phyloP scores from a whole-genome alignment of 2,329 filamentous ascomycete species.

The Colletotrichum phormii region DNA sequence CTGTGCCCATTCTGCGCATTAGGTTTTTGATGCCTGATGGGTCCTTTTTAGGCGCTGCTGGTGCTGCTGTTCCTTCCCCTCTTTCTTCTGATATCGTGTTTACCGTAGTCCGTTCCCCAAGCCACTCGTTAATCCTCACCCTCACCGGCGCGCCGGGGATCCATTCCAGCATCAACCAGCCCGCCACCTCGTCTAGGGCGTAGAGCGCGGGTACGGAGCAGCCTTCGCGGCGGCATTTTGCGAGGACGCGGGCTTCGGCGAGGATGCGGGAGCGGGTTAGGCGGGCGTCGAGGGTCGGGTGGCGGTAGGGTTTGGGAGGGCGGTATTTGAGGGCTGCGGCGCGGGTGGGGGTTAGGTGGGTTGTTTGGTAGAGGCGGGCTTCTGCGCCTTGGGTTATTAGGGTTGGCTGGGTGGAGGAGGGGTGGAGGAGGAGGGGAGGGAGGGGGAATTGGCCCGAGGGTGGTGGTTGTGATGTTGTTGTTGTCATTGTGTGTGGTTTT shows the following conservation, averaged over 20 bases:
- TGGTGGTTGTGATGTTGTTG: background rate
- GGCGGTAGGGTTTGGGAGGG: conserved; percentile 90
- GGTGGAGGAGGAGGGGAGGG: conserved; percentile 73
- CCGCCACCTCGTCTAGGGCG: conserved; percentile 70
- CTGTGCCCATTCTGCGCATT: conserved; percentile 76
- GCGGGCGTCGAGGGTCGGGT: conserved; percentile 87
- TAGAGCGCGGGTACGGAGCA: conserved; percentile 86
- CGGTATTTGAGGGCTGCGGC: conserved; percentile 91
- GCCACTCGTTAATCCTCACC: conserved; percentile 75
- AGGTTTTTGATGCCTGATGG: conserved; percentile 68
- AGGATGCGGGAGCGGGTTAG: conserved; percentile 89
- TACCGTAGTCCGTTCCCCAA: conserved; percentile 50
- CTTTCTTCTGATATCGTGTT: conserved; percentile 39
- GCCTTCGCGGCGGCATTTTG: conserved; percentile 81
- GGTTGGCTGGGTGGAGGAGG: conserved; percentile 67
- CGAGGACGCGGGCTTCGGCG: conserved; percentile 87
- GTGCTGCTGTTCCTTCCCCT: background rate
- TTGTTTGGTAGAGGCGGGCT: conserved; percentile 90
- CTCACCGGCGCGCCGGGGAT: conserved; percentile 79
- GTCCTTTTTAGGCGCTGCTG: conserved; percentile 38
- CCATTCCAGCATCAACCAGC: conserved; percentile 90
- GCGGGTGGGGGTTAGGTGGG: conserved; percentile 75
- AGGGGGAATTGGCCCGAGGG: conserved; percentile 58
- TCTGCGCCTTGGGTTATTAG: conserved; percentile 96
- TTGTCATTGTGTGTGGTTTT: background rate